A percentile compares a stretch with the other conserved stretches of the same genome.
These are phyloP conservation scores for Colletotrichum orchidophilum DNA, from an alignment of 2,329 filamentous ascomycete genomes.

Conservation along the genomic window DNA sequence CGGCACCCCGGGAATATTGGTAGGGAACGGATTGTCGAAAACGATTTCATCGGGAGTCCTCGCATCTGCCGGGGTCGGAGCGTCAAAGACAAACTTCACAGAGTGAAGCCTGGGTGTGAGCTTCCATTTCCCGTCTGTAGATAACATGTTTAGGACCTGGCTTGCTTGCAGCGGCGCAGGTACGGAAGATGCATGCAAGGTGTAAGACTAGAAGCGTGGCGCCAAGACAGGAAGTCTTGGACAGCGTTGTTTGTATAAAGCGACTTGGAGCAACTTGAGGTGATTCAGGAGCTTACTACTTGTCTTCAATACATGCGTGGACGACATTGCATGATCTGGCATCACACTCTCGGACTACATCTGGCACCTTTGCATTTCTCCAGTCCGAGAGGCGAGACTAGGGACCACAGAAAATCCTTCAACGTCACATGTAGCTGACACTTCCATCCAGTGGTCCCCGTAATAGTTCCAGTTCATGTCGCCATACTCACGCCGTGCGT, in stretches of 20 bases:
- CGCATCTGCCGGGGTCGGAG: not conserved
- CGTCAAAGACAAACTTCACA: constrained; percentile 26
- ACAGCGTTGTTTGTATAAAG: not conserved
- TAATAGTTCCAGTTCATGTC: not conserved
- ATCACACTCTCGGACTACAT: not conserved
- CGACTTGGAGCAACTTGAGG: not conserved
- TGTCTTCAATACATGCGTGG: not conserved
- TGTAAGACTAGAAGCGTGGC: not conserved
- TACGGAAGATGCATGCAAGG: not conserved
- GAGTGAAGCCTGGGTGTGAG: constrained; percentile 17
- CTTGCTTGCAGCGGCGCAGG: not conserved
- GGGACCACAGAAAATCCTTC: not conserved
- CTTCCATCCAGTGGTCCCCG: not conserved
- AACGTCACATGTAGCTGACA: not conserved
- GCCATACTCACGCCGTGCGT: not conserved
- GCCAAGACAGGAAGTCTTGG: not conserved
- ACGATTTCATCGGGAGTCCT: constrained; percentile 7
- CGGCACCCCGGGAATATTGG: not conserved
- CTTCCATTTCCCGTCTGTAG: constrained; percentile 8
- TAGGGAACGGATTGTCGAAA: constrained; percentile 18
- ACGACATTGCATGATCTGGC: not conserved
- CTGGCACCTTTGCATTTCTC: not conserved
- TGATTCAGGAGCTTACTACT: not conserved
- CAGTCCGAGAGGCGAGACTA: not conserved
- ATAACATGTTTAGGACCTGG: not conserved